Base-by-base conservation (phyloP, 2,329 filamentous ascomycete genomes). In the Cercospora sp. region DNA sequence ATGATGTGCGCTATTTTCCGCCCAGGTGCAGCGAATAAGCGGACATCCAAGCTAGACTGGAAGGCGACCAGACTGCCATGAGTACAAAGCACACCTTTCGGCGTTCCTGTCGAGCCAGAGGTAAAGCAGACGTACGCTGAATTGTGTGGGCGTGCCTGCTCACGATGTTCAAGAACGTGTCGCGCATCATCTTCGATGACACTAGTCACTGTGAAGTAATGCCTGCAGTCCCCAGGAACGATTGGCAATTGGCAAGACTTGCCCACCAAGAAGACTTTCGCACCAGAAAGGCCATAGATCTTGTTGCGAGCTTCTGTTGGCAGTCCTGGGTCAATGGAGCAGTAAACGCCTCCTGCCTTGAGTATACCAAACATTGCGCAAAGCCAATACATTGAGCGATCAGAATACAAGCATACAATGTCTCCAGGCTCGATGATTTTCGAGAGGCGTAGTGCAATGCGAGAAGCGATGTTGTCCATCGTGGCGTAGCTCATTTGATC, bases 51-150 rank as follows among this genome's bases (percentile, higher is more conserved):
- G 12, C 57, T 51, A 20, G 45, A 18, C 30, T 64, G 62, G 45
- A 64, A 64, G 20, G 62, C 62, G 6, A 64, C 51, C 23, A 64
- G 62, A 20, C 62, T 42, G 13, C 30, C 18, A 31, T 63, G 60
- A 20, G 36, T 63, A 42, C 60, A 63, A 48, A 63, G 16, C 16
- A 64, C 61, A 26, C 61, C 61, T 31, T 64, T 64, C 9, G 61
- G 61, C 48, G 20, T 53, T 13, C 61, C 61, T 9, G 61, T 64
- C 3, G 42, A 55, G 42, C 61, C 61, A 3, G 61, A 64, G 55
- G 61, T 64, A 42, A 64, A 64, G 48, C 61, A 64, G 30, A 64
- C 40, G 31, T 64, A 64, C 18, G 61, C 61, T 12, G n/a, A 13
- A 9, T 30, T 31, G 6, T 26, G 20, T n/a, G 30, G 61, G 12